Conservation (phyloP, 768 basidiomycete genomes). For the Trametes maxima region DNA sequence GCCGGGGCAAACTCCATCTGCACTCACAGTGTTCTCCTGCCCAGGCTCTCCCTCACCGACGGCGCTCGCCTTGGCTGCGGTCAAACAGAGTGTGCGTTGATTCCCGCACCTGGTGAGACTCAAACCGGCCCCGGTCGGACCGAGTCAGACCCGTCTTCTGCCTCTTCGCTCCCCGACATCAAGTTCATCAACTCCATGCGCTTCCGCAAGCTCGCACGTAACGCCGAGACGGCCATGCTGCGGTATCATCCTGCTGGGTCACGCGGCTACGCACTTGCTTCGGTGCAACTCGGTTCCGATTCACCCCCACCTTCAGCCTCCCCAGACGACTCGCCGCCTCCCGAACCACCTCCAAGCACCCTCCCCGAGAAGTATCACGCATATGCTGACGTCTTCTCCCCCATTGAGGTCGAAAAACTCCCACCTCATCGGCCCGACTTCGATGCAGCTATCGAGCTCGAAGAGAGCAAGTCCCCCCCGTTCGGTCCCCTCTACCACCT, state of each 20-base stretch:
- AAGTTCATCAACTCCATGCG: too few relatives aligned
- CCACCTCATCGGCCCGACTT: constrained; percentile 36
- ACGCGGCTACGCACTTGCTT: constrained; percentile 1
- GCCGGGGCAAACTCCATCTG: too few relatives aligned
- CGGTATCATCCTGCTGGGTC: constrained; percentile 2
- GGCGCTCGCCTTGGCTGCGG: constrained; percentile 2
- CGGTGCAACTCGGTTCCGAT: background rate
- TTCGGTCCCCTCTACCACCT: constrained; percentile 41
- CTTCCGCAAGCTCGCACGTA: too few relatives aligned
- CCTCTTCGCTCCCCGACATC: too few relatives aligned
- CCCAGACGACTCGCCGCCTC: background rate
- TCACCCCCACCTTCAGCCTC: background rate
- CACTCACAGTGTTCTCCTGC: background rate
- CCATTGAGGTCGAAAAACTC: constrained; percentile 32
- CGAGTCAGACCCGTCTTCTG: too few relatives aligned
- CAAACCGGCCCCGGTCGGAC: background rate
- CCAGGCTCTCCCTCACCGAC: constrained; percentile 1
- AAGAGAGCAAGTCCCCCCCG: constrained; percentile 30
- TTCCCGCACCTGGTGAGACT: background rate
- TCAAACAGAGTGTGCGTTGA: constrained; percentile 4
- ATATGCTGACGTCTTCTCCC: constrained; percentile 34
- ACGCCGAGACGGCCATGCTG: too few relatives aligned
- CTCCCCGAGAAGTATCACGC: constrained; percentile 28
- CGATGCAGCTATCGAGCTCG: constrained; percentile 41
- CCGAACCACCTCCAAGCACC: background rate